A percentile compares a stretch with the other conserved stretches of the same genome.
Evolutionary conservation across 495 filamentous ascomycete genomes (phyloP).

Genomic region (Extremus antarcticus): DNA sequence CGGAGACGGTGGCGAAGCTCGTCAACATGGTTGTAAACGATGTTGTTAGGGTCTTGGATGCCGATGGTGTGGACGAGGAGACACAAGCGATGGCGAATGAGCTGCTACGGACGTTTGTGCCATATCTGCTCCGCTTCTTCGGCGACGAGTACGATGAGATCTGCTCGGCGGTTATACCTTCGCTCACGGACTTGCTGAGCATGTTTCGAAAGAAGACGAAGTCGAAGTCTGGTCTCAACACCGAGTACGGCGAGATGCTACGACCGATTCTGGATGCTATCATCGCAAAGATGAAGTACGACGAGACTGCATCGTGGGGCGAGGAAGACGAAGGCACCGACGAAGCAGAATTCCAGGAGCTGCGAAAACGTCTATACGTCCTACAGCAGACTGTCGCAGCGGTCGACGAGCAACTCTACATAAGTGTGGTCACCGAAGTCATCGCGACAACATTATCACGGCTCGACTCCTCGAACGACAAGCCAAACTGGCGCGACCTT

Average conservation of each 20-base stretch:
- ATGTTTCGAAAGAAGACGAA: conserved; percentile 72
- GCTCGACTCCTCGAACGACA: conserved; percentile 54
- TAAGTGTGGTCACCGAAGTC: conserved; percentile 71
- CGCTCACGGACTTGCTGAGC: conserved; percentile 77
- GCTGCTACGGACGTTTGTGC: conserved; percentile 69
- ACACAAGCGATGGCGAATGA: conserved; percentile 54
- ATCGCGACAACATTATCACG: conserved; percentile 73
- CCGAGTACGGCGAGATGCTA: conserved; percentile 64
- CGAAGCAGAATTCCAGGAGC: conserved; percentile 95
- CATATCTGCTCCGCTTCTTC: conserved; percentile 81
- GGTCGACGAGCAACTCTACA: conserved; percentile 74
- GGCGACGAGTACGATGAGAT: conserved; percentile 97
- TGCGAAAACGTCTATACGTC: conserved; percentile 75
- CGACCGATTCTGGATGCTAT: conserved; percentile 82
- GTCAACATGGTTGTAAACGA: conserved; percentile 81
- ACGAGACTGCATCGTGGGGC: conserved; percentile 88
- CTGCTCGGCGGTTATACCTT: conserved; percentile 86
- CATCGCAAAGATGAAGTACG: conserved; percentile 89
- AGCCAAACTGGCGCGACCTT: conserved; percentile 87
- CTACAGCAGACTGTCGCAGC: conserved; percentile 82
- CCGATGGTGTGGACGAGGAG: conserved; percentile 44
- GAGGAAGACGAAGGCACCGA: conserved; percentile 90
- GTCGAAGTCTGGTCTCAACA: conserved; percentile 45
- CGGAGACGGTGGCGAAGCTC: conserved; percentile 88
- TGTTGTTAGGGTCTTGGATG: conserved; percentile 66